Evolutionary conservation across 2,329 filamentous ascomycete species (phyloP).

Genomic region (Lachnellula willkommii): DNA sequence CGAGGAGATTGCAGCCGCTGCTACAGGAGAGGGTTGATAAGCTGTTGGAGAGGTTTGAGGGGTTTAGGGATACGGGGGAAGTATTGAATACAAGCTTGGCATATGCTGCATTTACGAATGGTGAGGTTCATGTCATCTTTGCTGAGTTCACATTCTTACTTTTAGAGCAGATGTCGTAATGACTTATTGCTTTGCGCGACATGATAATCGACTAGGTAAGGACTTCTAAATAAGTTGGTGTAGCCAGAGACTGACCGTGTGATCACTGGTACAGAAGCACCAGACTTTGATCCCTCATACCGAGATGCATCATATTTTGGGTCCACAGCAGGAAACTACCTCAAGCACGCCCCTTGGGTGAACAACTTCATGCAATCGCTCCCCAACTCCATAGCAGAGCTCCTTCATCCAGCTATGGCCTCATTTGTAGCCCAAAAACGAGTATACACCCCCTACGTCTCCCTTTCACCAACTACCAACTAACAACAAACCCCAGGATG

Average conservation of each 20-base stretch:
- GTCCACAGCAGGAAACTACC: constrained; percentile 8
- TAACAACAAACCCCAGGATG: background rate
- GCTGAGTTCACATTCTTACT: background rate
- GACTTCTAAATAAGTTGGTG: background rate
- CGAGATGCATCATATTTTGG: constrained; percentile 16
- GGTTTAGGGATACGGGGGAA: background rate
- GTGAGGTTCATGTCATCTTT: background rate
- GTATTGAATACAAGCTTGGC: constrained; percentile 2
- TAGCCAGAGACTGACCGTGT: background rate
- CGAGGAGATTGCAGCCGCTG: constrained; percentile 5
- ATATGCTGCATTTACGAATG: constrained; percentile 11
- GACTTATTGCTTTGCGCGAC: constrained; percentile 22
- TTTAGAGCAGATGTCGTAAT: constrained; percentile 21
- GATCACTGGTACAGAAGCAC: constrained; percentile 4
- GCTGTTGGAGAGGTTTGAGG: constrained; percentile 3
- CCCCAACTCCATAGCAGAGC: constrained; percentile 8
- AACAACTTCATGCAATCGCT: constrained; percentile 13
- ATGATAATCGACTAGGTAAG: constrained; percentile 5
- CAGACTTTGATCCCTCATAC: constrained; percentile 19
- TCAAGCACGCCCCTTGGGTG: constrained; percentile 16
- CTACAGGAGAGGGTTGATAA: constrained; percentile 8
- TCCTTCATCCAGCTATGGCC: constrained; percentile 7
- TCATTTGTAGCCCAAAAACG: constrained; percentile 10
- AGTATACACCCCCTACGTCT: background rate
- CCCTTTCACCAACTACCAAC: background rate